Evolutionary conservation across 306 rosid genomes (phyloP), one percentile per base, ranked within the genome.

Genomic region (Dryas drummondii): DNA sequence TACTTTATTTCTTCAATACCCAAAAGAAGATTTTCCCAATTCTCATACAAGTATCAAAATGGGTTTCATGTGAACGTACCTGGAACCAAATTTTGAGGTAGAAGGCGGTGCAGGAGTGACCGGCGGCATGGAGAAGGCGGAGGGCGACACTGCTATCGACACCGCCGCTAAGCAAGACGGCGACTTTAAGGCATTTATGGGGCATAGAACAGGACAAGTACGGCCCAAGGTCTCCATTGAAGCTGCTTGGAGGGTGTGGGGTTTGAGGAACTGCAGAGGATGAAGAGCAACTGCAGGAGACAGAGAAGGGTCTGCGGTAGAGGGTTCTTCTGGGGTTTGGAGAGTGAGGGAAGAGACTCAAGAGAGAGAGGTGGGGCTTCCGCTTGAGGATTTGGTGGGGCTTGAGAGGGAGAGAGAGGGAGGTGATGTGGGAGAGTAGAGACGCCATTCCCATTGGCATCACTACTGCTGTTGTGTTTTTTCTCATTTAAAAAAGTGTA

Each of bases 11-110:
- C 66, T 37, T 15, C 66, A 61, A 8, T 37, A 55, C 48, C n/a
- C 59, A 61, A 73, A 32, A 61, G 42, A 37, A 51, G 37, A 59
- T 1, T 4, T 16, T 13, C 17, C 44, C 50, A 50, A 22, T 22
- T 40, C 52, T 41, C 7, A 9, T 10, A 32, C 40, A 70, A 32
- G 6, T 70, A 66, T 66, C 52, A 19, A 64, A 68, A 54, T 50
- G 42, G 37, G 49, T 42, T 37, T 50, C 42, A 19, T 50, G 6
- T 11, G 50, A 70, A 60, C 77, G 7, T 79, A 91, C 97, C 84
- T 91, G 98, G 81, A 94, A 94, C 97, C 97, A 91, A 52, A 94
- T 94, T 78, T 90, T 91, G 77, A 91, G 97, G 78, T 90, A 94
- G 87, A 91, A 90, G 69, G 97, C 97, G 50, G 91, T 86, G 82